Percentiles rank a stretch among this genome's conserved stretches.
Evolutionary conservation across 2,329 filamentous ascomycete genomes (phyloP).

Genomic region (Fonsecaea pugnacius): DNA sequence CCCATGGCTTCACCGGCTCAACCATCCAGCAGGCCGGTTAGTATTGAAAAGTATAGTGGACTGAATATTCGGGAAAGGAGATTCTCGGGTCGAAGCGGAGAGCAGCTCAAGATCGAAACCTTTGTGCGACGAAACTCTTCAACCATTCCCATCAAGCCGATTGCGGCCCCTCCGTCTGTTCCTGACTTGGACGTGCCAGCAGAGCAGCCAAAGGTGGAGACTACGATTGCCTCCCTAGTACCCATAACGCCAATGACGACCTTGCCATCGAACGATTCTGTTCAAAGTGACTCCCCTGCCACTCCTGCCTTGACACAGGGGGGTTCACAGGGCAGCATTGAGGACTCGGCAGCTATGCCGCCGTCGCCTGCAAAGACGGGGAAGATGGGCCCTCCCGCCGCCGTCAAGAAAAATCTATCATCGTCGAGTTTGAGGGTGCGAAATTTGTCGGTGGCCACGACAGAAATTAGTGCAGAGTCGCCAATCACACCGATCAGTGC

Average conservation of each 20-base stretch:
- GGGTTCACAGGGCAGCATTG: slow-evolving; percentile 51
- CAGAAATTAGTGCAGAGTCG: slow-evolving; percentile 67
- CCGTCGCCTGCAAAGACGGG: slow-evolving; percentile 40
- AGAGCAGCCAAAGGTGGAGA: slow-evolving; percentile 9
- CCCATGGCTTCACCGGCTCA: slow-evolving; percentile 37
- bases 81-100: slow-evolving; percentile 77
- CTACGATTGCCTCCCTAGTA: slow-evolving; percentile 6
- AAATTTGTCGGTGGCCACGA: slow-evolving; percentile 69
- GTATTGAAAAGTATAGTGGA: slow-evolving; percentile 27
- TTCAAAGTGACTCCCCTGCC: slow-evolving; percentile 47
- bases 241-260: slow-evolving; percentile 36
- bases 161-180: slow-evolving; percentile 37
- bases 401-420: slow-evolving; percentile 69
- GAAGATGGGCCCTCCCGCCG: slow-evolving; percentile 33
- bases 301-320: slow-evolving; percentile 50
- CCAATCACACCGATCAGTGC: slow-evolving; percentile 75
- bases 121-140: slow-evolving; percentile 32
- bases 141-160: slow-evolving; percentile 39
- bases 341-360: slow-evolving; percentile 41
- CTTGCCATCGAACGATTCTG: slow-evolving; percentile 40
- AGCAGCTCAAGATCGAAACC: slow-evolving; percentile 89
- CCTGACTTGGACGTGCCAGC: slow-evolving; percentile 40
- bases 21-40: slow-evolving; percentile 29
- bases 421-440: slow-evolving; percentile 72
- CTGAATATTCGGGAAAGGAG: slow-evolving; percentile 68